Evolutionary conservation across 805 yeast species (phyloP).

Genomic region (Spathaspora arborariae): DNA sequence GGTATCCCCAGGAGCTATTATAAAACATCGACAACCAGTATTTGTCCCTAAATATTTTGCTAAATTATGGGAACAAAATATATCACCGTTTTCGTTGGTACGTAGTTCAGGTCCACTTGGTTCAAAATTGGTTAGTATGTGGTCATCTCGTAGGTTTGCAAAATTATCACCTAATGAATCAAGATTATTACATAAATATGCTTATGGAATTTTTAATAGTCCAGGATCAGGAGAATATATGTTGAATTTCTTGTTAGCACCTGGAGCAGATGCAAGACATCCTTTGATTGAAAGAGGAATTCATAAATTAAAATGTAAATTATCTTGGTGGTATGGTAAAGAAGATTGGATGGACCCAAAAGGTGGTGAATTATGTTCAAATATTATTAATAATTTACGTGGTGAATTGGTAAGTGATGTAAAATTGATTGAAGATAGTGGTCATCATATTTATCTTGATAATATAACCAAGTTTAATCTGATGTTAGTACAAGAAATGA

Average conservation of each 20-base stretch:
- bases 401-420: constrained; percentile 23
- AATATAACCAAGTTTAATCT: constrained; percentile 53
- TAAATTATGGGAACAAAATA: constrained; percentile 78
- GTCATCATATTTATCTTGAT: constrained; percentile 80
- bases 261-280: constrained; percentile 85
- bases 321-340: constrained; percentile 85
- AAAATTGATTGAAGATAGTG: constrained; percentile 50
- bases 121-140: constrained; percentile 79
- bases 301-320: constrained; percentile 50
- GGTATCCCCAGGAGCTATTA: constrained; percentile 88
- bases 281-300: constrained; percentile 58
- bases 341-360: constrained; percentile 58
- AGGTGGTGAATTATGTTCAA: constrained; percentile 44
- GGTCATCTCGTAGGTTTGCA: constrained; percentile 83
- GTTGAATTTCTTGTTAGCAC: constrained; percentile 75
- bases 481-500: constrained; percentile 51
- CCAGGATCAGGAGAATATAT: constrained; percentile 93
- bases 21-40: constrained; percentile 41
- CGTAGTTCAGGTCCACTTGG: constrained; percentile 80
- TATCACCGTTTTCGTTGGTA: constrained; percentile 81
- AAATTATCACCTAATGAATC: constrained; percentile 45
- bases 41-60: constrained; percentile 74
- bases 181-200: constrained; percentile 64
- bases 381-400: constrained; percentile 23
- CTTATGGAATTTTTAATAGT: constrained; percentile 80